These are phyloP conservation scores for Tetradesmus lagerheimii DNA, from an alignment of 139 green algal species.

Conservation along the genomic window DNA sequence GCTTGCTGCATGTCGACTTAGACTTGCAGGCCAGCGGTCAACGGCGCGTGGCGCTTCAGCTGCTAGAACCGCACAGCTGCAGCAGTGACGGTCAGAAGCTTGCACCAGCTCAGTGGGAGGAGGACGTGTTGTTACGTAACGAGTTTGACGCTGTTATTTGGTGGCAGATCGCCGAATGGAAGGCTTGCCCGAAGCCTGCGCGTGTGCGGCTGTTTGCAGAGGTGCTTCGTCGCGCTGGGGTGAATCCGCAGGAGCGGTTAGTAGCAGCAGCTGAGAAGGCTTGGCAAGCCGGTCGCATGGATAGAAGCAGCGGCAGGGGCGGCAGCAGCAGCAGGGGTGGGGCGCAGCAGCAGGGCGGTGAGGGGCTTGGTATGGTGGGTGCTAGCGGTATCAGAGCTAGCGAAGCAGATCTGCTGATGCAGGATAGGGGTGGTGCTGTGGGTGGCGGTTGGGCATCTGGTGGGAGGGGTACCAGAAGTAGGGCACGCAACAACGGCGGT, in stretches of 20 bases:
- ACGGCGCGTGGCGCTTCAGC: conserved; percentile 19
- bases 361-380: not conserved
- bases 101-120: conserved; percentile 9
- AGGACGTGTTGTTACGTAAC: conserved; percentile 23
- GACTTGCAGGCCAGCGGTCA: conserved; percentile 19
- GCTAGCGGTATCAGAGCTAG: conserved; percentile 3
- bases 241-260: conserved; percentile 23
- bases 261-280: conserved; percentile 23
- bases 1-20: conserved; percentile 28
- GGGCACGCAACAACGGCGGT: not conserved
- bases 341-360: conserved; percentile 1
- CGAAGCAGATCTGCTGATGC: conserved; percentile 44
- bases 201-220: conserved; percentile 28
- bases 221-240: conserved; percentile 22
- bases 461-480: conserved; percentile 7
- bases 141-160: conserved; percentile 38
- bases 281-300: conserved; percentile 14
- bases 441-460: conserved; percentile 5
- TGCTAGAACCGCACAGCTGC: conserved; percentile 12
- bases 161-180: conserved; percentile 21
- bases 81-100: conserved; percentile 14
- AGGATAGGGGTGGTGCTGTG: not conserved
- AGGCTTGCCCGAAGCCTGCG: not conserved
- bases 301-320: not conserved
- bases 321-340: not conserved